Conservation (phyloP, 352 stramenopile species). For the Phytopythium mirpurense region DNA sequence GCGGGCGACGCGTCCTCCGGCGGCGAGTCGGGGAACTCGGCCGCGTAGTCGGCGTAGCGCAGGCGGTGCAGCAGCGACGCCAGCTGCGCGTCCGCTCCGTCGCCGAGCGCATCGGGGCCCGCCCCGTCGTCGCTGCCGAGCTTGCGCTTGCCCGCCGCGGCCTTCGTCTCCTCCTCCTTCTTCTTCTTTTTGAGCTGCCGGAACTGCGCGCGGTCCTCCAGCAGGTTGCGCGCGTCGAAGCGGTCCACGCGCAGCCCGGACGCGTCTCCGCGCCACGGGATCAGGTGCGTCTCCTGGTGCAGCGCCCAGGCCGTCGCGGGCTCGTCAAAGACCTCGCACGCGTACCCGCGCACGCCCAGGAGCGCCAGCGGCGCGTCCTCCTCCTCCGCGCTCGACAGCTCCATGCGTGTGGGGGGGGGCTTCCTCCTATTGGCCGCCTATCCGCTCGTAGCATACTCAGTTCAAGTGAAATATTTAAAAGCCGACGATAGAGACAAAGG, state of each 20-base stretch:
- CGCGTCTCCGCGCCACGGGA: constrained; percentile 36
- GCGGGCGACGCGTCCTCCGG: constrained; percentile 10
- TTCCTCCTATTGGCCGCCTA: too few species aligned
- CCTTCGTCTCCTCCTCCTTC: neutral
- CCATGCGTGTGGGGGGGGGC: too few species aligned
- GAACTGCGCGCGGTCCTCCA: constrained; percentile 44
- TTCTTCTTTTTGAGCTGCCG: constrained; percentile 35
- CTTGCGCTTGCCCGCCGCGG: too few species aligned
- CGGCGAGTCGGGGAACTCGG: constrained; percentile 27
- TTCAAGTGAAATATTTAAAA: neutral
- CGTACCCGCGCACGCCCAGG: constrained; percentile 44
- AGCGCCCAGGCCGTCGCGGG: constrained; percentile 35
- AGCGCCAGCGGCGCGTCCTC: neutral
- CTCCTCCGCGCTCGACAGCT: neutral
- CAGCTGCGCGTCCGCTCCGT: constrained; percentile 1
- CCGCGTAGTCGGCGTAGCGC: constrained; percentile 39
- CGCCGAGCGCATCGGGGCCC: too few species aligned
- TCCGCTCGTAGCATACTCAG: neutral
- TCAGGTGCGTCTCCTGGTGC: constrained; percentile 50
- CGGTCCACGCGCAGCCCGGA: constrained; percentile 41
- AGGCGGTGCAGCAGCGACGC: constrained; percentile 29
- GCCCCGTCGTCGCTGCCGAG: too few species aligned
- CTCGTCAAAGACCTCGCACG: constrained; percentile 47
- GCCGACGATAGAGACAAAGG: neutral
- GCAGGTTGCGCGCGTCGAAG: constrained; percentile 58